Percentiles rank a stretch among this genome's conserved stretches.
Conservation (phyloP, 768 basidiomycete genomes). For the Tricholoma hemisulphureum region DNA sequence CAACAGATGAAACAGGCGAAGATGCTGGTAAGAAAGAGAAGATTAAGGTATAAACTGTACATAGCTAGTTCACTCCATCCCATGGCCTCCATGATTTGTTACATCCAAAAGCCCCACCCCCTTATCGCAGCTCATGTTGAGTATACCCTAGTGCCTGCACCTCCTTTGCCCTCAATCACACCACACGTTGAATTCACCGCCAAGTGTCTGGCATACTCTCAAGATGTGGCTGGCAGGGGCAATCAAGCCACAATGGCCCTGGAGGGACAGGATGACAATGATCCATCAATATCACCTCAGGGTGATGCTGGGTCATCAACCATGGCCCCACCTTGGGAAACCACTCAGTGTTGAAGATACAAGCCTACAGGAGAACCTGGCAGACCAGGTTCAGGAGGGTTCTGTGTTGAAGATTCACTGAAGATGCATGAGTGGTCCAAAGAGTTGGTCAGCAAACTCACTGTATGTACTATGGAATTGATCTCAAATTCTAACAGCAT, state of each 20-base stretch:
- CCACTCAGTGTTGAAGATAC: constrained; percentile 3
- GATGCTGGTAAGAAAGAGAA: too few species aligned
- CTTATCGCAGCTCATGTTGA: constrained; percentile 1
- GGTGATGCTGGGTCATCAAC: not conserved
- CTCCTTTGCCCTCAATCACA: constrained; percentile 1
- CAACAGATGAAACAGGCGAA: too few species aligned
- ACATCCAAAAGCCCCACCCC: too few species aligned
- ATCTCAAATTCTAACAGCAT: too few species aligned
- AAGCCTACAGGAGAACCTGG: constrained; percentile 9
- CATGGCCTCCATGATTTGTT: too few species aligned
- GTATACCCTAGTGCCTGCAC: not conserved
- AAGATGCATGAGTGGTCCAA: constrained; percentile 6
- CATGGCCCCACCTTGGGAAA: not conserved
- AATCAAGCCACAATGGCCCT: too few species aligned
- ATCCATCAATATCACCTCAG: too few species aligned
- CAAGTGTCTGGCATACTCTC: not conserved
- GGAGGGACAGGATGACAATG: too few species aligned
- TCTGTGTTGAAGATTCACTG: not conserved
- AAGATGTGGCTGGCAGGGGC: too few species aligned
- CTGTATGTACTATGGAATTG: not conserved
- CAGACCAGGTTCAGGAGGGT: constrained; percentile 7
- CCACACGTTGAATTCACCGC: constrained; percentile 6
- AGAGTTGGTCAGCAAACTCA: constrained; percentile 1
- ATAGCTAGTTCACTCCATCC: too few species aligned
- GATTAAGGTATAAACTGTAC: too few species aligned